These are phyloP conservation scores for Cucurbitaria berberidis DNA, from an alignment of 2,329 filamentous ascomycete genomes.

Conservation along the genomic window DNA sequence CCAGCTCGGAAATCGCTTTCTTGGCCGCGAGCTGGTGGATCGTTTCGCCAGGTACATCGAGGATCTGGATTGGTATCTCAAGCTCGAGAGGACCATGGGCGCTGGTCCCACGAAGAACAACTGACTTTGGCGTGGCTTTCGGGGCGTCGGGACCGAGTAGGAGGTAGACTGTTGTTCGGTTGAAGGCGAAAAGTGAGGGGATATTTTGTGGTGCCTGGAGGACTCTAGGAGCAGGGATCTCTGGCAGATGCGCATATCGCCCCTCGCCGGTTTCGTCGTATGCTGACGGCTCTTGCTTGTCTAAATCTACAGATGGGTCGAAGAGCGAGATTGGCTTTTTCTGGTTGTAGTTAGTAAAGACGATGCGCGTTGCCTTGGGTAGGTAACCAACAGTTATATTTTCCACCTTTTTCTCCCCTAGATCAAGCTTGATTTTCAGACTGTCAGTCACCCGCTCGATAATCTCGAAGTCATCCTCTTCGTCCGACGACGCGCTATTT, in stretches of 20 bases:
- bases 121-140: constrained; percentile 58
- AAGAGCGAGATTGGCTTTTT: constrained; percentile 66
- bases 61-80: constrained; percentile 65
- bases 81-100: constrained; percentile 65
- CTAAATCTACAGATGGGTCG: constrained; percentile 56
- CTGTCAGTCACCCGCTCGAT: constrained; percentile 64
- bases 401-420: constrained; percentile 18
- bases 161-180: constrained; percentile 68
- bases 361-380: background rate
- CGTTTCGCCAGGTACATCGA: constrained; percentile 57
- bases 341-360: constrained; percentile 20
- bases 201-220: constrained; percentile 70
- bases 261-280: constrained; percentile 36
- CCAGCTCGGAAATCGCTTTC: constrained; percentile 71
- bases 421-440: constrained; percentile 50
- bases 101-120: constrained; percentile 65
- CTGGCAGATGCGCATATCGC: constrained; percentile 61
- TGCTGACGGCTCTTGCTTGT: constrained; percentile 42
- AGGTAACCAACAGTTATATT: constrained; percentile 12
- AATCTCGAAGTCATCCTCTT: constrained; percentile 65
- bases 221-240: constrained; percentile 60
- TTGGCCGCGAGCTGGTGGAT: constrained; percentile 75
- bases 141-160: constrained; percentile 62
- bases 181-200: constrained; percentile 71
- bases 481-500: constrained; percentile 18